Evolutionary conservation across 2,329 filamentous ascomycete genomes (phyloP).

Genomic region (Aspergillus piperis): DNA sequence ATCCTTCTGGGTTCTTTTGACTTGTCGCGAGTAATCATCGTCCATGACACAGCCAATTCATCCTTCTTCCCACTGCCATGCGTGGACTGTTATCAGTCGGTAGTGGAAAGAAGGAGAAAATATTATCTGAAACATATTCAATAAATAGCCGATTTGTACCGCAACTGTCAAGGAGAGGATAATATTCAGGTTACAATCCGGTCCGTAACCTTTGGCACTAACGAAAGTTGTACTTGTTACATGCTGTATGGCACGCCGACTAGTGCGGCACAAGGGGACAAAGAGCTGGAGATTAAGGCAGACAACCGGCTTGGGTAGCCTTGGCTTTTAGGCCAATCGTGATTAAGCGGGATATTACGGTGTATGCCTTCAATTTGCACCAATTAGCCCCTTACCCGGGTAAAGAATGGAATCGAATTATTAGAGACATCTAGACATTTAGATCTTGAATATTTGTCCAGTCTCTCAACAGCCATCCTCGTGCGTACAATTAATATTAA

Average conservation of each 20-base stretch:
- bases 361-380: background rate
- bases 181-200: too few relatives aligned
- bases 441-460: background rate
- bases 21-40: background rate
- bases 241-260: background rate
- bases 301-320: background rate
- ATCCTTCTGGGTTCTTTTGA: conserved; percentile 2
- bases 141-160: background rate
- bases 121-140: background rate
- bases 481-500: background rate
- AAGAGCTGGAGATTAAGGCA: background rate
- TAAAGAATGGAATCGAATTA: too few relatives aligned
- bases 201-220: background rate
- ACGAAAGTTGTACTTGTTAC: background rate
- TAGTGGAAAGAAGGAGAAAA: too few relatives aligned
- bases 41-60: background rate
- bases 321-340: background rate
- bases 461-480: background rate
- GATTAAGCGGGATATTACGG: background rate
- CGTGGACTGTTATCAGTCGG: background rate
- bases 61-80: background rate
- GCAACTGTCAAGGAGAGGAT: too few relatives aligned
- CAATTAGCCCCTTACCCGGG: background rate
- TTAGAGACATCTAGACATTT: too few relatives aligned
- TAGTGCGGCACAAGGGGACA: background rate